Evolutionary conservation across 306 rosid genomes (phyloP).

Genomic region (Chamaecrista fasciculata): DNA sequence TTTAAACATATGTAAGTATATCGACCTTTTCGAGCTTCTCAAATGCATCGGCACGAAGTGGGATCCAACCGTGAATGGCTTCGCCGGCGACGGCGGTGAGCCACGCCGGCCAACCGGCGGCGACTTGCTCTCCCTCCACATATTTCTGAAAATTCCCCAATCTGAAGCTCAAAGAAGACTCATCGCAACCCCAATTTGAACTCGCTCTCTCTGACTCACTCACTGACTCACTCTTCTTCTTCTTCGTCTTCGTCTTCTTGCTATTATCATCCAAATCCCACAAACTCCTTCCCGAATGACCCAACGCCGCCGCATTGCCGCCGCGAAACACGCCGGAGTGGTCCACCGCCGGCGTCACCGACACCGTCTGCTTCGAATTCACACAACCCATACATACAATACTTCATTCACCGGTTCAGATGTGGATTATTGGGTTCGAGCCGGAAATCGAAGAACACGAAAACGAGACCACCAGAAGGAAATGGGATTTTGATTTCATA

Average conservation of each 20-base stretch:
- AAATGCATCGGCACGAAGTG: constrained; percentile 77
- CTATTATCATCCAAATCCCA: constrained; percentile 38
- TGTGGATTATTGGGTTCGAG: no score
- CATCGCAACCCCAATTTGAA: constrained; percentile 53
- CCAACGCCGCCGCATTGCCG: constrained; percentile 33
- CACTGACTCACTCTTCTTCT: constrained; percentile 39
- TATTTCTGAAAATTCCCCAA: constrained; percentile 76
- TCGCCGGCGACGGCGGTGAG: constrained; percentile 90
- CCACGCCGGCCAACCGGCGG: constrained; percentile 99
- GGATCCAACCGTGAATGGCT: constrained; percentile 98
- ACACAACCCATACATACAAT: constrained; percentile 73
- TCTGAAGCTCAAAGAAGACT: constrained; percentile 79
- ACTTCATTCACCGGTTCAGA: neutral
- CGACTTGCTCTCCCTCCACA: constrained; percentile 83
- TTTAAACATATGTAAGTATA: no score
- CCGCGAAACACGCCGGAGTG: constrained; percentile 55
- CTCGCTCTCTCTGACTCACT: constrained; percentile 80
- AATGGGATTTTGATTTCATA: constrained; percentile 25
- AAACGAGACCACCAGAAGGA: neutral
- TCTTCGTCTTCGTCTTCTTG: constrained; percentile 27
- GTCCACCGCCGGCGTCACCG: constrained; percentile 89
- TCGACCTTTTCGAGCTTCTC: constrained; percentile 90
- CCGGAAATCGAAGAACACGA: constrained; percentile 11
- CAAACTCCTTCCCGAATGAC: constrained; percentile 51
- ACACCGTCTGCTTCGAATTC: constrained; percentile 79